Evolutionary conservation across 495 filamentous ascomycete species (phyloP).

Genomic region (Neurospora sp.): DNA sequence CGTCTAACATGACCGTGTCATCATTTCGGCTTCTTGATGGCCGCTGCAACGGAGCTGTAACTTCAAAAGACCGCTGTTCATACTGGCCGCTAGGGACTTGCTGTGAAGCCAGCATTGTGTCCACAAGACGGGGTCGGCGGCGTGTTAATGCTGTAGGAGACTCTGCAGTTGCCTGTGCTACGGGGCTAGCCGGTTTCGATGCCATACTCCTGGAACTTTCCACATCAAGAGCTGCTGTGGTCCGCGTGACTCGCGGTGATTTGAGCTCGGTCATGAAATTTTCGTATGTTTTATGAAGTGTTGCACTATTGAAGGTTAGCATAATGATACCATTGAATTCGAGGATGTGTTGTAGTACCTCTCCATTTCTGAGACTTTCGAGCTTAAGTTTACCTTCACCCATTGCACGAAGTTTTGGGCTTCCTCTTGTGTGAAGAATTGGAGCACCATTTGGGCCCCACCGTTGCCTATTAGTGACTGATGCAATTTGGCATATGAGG

Average conservation of each 20-base stretch:
- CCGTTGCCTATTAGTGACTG: background rate
- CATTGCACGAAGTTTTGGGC: background rate
- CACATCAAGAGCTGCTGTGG: background rate
- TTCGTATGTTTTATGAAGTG: background rate
- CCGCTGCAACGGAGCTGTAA: background rate
- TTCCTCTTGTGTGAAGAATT: background rate
- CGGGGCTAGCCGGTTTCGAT: background rate
- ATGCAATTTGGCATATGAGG: background rate
- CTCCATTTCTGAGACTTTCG: background rate
- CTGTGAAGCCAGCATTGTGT: constrained; percentile 6
- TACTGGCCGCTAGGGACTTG: background rate
- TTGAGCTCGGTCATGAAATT: background rate
- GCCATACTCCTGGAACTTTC: background rate
- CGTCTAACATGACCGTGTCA: background rate
- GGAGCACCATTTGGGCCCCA: background rate
- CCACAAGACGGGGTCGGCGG: constrained; percentile 2
- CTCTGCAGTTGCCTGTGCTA: background rate
- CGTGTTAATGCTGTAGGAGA: background rate
- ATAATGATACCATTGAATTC: background rate
- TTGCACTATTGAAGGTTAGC: background rate
- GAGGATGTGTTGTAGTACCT: background rate
- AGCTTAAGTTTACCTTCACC: background rate
- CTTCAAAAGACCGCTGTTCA: background rate
- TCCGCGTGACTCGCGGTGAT: background rate
- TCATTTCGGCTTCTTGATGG: background rate